Percentiles rank a stretch among this genome's conserved stretches.
Conservation (phyloP, 176 grass and related monocot species). For the Elymus sibiricus region DNA sequence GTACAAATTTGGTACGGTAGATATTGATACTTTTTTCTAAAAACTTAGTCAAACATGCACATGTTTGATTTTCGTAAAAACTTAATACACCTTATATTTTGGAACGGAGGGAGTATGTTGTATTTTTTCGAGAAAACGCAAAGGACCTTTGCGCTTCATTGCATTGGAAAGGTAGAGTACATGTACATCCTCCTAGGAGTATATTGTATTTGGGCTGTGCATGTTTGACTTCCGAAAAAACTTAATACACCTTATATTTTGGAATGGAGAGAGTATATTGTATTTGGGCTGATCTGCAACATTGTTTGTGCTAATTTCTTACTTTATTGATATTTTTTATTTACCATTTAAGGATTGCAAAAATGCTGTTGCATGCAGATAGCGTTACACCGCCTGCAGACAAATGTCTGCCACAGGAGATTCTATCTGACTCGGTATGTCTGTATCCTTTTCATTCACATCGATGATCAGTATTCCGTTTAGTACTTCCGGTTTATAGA, state of each 20-base stretch:
- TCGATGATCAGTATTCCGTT: slow-evolving; percentile 22
- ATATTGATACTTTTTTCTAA: too few relatives aligned
- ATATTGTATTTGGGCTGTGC: too few relatives aligned
- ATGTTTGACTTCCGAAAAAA: too few relatives aligned
- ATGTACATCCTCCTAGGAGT: too few relatives aligned
- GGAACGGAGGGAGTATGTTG: too few relatives aligned
- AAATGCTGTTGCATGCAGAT: slow-evolving; percentile 51
- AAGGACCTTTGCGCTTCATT: too few relatives aligned
- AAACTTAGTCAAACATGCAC: too few relatives aligned
- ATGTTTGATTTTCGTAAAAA: too few relatives aligned
- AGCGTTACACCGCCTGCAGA: slow-evolving; percentile 11
- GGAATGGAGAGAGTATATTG: too few relatives aligned
- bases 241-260: neutral
- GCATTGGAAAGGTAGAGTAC: too few relatives aligned
- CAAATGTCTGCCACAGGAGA: slow-evolving; percentile 35
- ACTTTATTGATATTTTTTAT: slow-evolving; percentile 26
- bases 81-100: neutral
- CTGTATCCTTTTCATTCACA: slow-evolving; percentile 18
- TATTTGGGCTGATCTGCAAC: slow-evolving; percentile 5
- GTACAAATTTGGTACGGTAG: too few relatives aligned
- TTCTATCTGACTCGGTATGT: slow-evolving; percentile 52
- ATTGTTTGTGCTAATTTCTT: slow-evolving; percentile 15
- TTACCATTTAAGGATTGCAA: slow-evolving; percentile 8
- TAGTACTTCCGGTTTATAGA: slow-evolving; percentile 29
- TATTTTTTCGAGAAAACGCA: too few relatives aligned